These are phyloP conservation scores for Triticum monococcum DNA, from an alignment of 176 grass and related monocot genomes.

Conservation along the genomic window DNA sequence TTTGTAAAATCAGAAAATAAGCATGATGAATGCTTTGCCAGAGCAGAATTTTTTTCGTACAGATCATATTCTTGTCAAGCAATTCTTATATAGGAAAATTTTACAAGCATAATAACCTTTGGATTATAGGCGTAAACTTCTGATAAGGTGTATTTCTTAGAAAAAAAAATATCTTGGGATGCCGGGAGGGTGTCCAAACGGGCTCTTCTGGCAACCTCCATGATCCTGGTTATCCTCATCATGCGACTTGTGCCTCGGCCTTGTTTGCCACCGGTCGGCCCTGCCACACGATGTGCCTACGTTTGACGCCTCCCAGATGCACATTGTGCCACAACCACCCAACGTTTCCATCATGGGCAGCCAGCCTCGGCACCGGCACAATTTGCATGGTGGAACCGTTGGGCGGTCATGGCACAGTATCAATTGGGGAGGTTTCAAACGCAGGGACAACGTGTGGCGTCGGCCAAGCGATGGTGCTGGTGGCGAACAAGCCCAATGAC, in stretches of 20 bases:
- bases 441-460: neutral
- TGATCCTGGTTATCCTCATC: neutral
- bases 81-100: constrained; percentile 1
- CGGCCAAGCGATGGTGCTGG: too few species aligned
- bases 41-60: neutral
- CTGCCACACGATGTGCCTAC: neutral
- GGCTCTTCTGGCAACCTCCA: neutral
- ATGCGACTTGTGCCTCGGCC: neutral
- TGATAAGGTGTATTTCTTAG: neutral
- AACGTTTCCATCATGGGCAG: neutral
- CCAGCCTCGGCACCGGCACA: neutral
- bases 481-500: neutral
- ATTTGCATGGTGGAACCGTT: neutral
- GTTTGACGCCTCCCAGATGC: neutral
- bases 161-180: neutral
- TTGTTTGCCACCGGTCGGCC: neutral
- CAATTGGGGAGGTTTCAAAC: neutral
- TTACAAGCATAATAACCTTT: neutral
- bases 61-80: neutral
- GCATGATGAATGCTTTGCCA: neutral
- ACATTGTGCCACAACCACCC: neutral
- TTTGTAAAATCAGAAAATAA: constrained; percentile 2
- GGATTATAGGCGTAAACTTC: neutral
- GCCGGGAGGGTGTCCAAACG: neutral
- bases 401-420: neutral